Evolutionary conservation across 148 eudicot species (phyloP), one percentile per base, ranked within the genome.

Genomic region (Silene uniflora): DNA sequence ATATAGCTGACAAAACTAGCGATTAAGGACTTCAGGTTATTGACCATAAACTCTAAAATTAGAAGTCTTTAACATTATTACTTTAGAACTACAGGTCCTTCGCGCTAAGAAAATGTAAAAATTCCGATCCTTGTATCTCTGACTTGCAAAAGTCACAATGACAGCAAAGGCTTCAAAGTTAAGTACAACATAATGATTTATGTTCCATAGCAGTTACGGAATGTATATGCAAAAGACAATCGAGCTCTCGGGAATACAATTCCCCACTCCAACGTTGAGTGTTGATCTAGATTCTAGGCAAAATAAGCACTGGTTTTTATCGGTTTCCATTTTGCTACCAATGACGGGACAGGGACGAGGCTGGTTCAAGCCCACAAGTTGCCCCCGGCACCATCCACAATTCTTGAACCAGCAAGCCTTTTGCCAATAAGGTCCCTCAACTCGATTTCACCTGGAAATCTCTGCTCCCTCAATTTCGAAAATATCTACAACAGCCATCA

Each of bases 401-500:
- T 85, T 71, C 84, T 79, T 18, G 90, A 81, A 71, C 46, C 69
- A 22, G 81, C 74, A 67, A 94, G 85, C 32, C 75, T 90, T 76
- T 82, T 82, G 75, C 87, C 85, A 22, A 94, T 74, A 42, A 85
- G 86, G 59, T 88, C 91, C 85, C 78, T 91, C 81, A 94, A 77
- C 82, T 94, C 98, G 19, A 94, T 91, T 78, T 94, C 98, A 25
- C 96, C 97, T 0, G 98, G 98, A 78, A 94, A 94, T 74, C 98
- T 87, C 62, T 89, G 81, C 89, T 87, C 87, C 77, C 81, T 85
- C 63, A 94, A 85, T 81, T 94, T 94, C 2, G 98, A 94, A 81
- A 90, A 94, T 62, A 94, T 89, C 98, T 93, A 77, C 77, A 78
- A 77, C 14, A 49, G 39, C 56, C 56, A 52, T 52, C 5, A 29